Percentiles rank a stretch among this genome's conserved stretches.
Evolutionary conservation across 2,329 filamentous ascomycete species (phyloP).

Genomic region (Colletotrichum trifolii): DNA sequence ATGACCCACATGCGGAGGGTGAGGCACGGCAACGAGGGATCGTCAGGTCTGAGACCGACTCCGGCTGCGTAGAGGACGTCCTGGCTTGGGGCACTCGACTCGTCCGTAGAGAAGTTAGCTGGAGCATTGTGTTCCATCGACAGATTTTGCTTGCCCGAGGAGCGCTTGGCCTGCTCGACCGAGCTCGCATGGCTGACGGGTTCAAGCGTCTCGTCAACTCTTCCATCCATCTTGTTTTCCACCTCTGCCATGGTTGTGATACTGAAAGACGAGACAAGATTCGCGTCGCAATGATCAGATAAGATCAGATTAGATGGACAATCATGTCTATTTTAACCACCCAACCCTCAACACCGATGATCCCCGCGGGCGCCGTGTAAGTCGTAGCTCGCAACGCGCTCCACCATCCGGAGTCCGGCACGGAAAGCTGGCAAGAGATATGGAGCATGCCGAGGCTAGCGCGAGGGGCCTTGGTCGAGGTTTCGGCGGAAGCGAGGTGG

Average conservation of each 20-base stretch:
- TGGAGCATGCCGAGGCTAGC: neutral
- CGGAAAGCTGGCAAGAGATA: slow-evolving; percentile 11
- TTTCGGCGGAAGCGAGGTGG: neutral
- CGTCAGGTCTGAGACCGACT: slow-evolving; percentile 43
- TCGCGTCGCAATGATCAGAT: slow-evolving; percentile 8
- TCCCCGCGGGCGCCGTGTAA: neutral
- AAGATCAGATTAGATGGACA: slow-evolving; percentile 31
- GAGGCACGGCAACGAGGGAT: slow-evolving; percentile 45
- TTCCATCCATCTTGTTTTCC: slow-evolving; percentile 1
- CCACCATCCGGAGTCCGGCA: slow-evolving; percentile 26
- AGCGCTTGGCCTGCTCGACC: slow-evolving; percentile 15
- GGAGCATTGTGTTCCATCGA: neutral
- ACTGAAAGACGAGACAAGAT: neutral
- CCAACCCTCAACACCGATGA: neutral
- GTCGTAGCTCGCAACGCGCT: no score
- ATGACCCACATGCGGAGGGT: slow-evolving; percentile 54
- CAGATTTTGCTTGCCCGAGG: slow-evolving; percentile 3
- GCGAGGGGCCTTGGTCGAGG: neutral
- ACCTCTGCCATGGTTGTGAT: slow-evolving; percentile 5
- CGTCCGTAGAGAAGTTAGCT: slow-evolving; percentile 16
- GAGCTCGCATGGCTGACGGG: slow-evolving; percentile 8
- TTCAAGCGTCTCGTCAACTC: neutral
- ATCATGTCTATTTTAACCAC: slow-evolving; percentile 11
- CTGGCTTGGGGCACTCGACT: slow-evolving; percentile 20
- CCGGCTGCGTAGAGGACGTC: slow-evolving; percentile 46